These are phyloP conservation scores for Wickerhamiella azyma DNA, from an alignment of 805 yeast genomes.

Conservation along the genomic window DNA sequence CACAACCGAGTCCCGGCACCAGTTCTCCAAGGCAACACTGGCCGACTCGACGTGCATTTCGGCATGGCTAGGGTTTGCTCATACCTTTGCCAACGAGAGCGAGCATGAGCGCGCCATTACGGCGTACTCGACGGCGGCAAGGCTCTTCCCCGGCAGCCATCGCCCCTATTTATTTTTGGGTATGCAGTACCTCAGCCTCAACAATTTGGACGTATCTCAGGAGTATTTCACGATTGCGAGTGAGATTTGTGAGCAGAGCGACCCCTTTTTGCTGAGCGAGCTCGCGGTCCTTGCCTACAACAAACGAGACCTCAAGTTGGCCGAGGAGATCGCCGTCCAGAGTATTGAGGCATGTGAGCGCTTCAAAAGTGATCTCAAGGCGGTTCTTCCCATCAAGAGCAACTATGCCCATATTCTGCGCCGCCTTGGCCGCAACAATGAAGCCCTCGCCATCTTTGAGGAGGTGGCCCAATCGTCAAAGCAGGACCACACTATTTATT, in stretches of 20 bases:
- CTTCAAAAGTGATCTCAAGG: constrained; percentile 61
- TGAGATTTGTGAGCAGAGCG: constrained; percentile 62
- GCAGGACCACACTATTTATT: constrained; percentile 57
- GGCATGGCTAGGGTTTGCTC: constrained; percentile 98
- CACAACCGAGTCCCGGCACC: constrained; percentile 70
- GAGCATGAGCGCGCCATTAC: constrained; percentile 98
- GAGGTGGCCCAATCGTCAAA: constrained; percentile 58
- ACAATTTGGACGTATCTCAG: constrained; percentile 66
- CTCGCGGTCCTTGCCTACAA: constrained; percentile 86
- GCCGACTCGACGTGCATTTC: constrained; percentile 81
- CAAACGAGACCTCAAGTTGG: constrained; percentile 47
- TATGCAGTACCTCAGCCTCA: constrained; percentile 89
- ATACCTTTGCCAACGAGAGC: constrained; percentile 94
- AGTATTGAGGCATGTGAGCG: constrained; percentile 11
- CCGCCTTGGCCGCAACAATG: constrained; percentile 40
- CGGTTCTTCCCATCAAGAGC: constrained; percentile 56
- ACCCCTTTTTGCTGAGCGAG: constrained; percentile 82
- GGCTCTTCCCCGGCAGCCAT: constrained; percentile 66
- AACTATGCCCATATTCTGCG: constrained; percentile 18
- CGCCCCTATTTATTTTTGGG: constrained; percentile 82
- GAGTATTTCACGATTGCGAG: constrained; percentile 70
- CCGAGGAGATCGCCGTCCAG: constrained; percentile 35
- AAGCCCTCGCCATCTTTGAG: constrained; percentile 62
- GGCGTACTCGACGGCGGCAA: constrained; percentile 90
- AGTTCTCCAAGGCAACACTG: constrained; percentile 78